phyloP scores from a whole-genome alignment of 2,329 filamentous ascomycete genomes.

The Tolypocladium album region DNA sequence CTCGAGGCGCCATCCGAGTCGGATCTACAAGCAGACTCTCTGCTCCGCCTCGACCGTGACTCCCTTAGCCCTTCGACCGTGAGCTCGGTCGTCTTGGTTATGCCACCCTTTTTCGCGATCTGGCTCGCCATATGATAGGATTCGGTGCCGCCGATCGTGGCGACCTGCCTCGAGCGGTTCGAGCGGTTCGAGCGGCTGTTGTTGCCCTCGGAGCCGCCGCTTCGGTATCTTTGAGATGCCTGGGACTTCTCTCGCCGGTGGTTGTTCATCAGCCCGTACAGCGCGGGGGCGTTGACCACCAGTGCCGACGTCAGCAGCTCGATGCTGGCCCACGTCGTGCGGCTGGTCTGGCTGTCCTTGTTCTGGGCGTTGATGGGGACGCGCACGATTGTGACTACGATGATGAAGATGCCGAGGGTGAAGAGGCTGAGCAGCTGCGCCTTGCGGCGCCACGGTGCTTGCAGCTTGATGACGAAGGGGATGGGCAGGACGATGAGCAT shows the following conservation, averaged over 20 bases:
- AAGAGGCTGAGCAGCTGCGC: conserved; percentile 21
- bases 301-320: conserved; percentile 21
- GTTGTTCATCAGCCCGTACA: conserved; percentile 23
- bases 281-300: conserved; percentile 26
- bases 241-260: conserved; percentile 4
- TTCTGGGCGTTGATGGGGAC: conserved; percentile 24
- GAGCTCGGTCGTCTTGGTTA: not conserved
- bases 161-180: not conserved
- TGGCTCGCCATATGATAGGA: not conserved
- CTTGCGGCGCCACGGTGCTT: conserved; percentile 17
- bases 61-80: not conserved
- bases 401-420: conserved; percentile 26
- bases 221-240: not conserved
- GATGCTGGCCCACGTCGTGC: conserved; percentile 25
- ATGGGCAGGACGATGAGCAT: conserved; percentile 15
- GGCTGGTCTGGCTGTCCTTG: conserved; percentile 21
- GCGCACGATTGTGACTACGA: conserved; percentile 25
- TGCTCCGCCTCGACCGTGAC: not conserved
- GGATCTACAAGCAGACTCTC: not conserved
- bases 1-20: not conserved
- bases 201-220: too few relatives aligned
- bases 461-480: conserved; percentile 15
- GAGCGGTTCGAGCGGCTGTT: too few relatives aligned
- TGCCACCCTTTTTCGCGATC: not conserved
- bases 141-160: not conserved